phyloP scores from a whole-genome alignment of 805 yeast genomes.

The Brettanomyces custersianus region DNA sequence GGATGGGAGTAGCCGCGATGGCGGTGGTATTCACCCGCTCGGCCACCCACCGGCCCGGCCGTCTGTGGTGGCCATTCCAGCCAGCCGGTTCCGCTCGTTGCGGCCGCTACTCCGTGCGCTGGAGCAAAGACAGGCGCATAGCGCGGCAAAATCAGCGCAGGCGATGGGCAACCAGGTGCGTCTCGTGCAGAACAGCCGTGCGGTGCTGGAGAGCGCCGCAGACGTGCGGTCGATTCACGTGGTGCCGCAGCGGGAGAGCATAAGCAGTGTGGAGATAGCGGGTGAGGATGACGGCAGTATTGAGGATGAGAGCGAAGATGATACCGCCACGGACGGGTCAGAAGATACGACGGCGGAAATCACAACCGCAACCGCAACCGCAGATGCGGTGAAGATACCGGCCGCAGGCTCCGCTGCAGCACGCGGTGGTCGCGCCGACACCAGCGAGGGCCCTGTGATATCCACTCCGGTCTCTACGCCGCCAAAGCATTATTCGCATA shows the following conservation, averaged over 20 bases:
- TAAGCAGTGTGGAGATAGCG: not conserved
- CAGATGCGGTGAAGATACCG: too few relatives aligned
- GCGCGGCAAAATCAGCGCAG: constrained; percentile 15
- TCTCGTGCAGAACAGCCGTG: constrained; percentile 10
- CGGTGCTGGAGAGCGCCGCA: constrained; percentile 5
- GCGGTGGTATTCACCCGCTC: not conserved
- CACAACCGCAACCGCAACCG: not conserved
- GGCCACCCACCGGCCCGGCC: too few relatives aligned
- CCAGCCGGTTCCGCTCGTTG: constrained; percentile 14
- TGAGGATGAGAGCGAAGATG: not conserved
- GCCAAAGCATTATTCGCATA: too few relatives aligned
- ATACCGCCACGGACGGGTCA: not conserved
- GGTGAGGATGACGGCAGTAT: not conserved
- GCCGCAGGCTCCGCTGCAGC: too few relatives aligned
- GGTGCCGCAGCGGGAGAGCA: not conserved
- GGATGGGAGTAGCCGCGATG: not conserved
- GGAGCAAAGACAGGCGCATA: constrained; percentile 8
- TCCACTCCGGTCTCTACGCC: too few relatives aligned
- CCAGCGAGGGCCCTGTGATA: too few relatives aligned
- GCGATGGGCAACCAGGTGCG: constrained; percentile 18
- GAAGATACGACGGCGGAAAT: not conserved
- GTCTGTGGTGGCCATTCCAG: constrained; percentile 2
- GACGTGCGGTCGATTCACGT: constrained; percentile 11
- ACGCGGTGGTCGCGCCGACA: too few relatives aligned
- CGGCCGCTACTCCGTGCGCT: constrained; percentile 15